Evolutionary conservation across 2,329 filamentous ascomycete species (phyloP), one percentile per base, ranked within the genome.

Genomic region (Aphanocladium album): DNA sequence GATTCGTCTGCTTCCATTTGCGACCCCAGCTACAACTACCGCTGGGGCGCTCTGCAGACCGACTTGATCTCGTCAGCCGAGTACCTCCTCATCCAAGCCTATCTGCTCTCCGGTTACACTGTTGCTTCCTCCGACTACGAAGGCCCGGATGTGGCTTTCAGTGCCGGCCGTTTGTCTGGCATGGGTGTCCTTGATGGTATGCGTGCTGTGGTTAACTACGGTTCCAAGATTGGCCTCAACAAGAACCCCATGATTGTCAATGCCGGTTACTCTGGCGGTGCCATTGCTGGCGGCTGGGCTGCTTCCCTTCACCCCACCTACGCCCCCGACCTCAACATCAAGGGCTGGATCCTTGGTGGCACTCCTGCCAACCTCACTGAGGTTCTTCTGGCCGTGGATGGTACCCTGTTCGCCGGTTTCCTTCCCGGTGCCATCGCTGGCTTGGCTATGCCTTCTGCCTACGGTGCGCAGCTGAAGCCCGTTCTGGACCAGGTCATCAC

Each of bases 341-440:
- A 57, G 60, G 60, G 60, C 19, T 50, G 41, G 47, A 19, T 49
- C 25, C 9, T 49, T 2, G 60, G 60, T 6, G 60, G 60, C n/a
- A 62, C 60, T 1, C 60, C 60, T 19, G 54, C 60, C n/a, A 62
- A 62, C 43, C 51, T 62, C 3, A 62, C 56, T 19, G 3, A 53
- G 14, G 41, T 59, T 9, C 33, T 62, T 16, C n/a, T 45, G 5
- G n/a, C 23, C 16, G 41, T 62, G 5, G 60, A 62, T 11, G 17
- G 17, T 33, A 50, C 55, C 2, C 2, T 55, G 3, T 45, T 53
- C 23, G 21, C 55, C n/a, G 60, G 60, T 8, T 62, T 59, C 56
- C 17, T 58, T 1, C 60, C 60, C 2, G 56, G 47, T 21, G 47
- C 55, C 12, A 47, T 62, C 5, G 23, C 30, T 12, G 75, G 90